A percentile compares a stretch with the other conserved stretches of the same genome.
Conservation (phyloP, 2,329 filamentous ascomycete genomes). For the Corinectria fuckeliana region DNA sequence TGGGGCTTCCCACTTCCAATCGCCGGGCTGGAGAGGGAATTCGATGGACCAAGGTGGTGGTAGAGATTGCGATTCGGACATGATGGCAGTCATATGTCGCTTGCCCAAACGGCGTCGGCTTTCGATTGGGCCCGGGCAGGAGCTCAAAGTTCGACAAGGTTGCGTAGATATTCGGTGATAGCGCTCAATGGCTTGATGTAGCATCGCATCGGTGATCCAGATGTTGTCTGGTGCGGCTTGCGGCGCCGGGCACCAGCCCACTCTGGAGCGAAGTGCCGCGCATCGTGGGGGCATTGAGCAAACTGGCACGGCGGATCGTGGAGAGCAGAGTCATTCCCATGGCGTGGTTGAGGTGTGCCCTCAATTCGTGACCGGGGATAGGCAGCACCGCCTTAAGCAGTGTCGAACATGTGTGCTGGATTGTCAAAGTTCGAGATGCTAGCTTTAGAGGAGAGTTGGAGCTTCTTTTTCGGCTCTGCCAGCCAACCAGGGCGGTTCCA, state of each 20-base stretch:
- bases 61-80: conserved; percentile 46
- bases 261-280: conserved; percentile 36
- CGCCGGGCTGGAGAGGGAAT: conserved; percentile 50
- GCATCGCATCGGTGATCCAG: conserved; percentile 44
- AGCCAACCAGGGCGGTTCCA: neutral
- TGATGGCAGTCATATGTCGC: conserved; percentile 60
- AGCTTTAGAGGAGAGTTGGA: neutral
- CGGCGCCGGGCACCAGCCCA: conserved; percentile 25
- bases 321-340: conserved; percentile 18
- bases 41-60: conserved; percentile 56
- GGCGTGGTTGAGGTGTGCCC: neutral
- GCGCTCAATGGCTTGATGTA: conserved; percentile 42
- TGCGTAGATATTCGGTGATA: conserved; percentile 32
- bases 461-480: neutral
- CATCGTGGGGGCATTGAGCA: conserved; percentile 42
- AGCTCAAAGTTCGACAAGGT: conserved; percentile 45
- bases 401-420: neutral
- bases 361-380: neutral
- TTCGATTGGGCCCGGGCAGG: conserved; percentile 61
- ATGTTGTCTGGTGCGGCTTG: conserved; percentile 33
- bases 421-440: neutral
- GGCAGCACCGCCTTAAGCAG: neutral
- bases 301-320: conserved; percentile 1
- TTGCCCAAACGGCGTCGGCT: conserved; percentile 59
- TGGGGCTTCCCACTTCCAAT: conserved; percentile 62